Evolutionary conservation across 2,329 filamentous ascomycete species (phyloP).

Genomic region (Epichloe scottii): DNA sequence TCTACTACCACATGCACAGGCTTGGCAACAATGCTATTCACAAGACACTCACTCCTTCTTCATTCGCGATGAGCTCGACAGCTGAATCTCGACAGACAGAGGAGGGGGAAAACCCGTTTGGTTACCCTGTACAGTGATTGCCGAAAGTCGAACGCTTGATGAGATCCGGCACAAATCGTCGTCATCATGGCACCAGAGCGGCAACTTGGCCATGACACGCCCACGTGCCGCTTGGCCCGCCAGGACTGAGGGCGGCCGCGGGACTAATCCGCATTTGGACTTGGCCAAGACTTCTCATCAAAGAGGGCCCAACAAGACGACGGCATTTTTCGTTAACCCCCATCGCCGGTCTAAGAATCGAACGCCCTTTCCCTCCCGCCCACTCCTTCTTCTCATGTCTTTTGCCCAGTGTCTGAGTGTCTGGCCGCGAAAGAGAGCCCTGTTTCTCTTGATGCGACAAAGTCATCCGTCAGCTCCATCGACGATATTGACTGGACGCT

Average conservation of each 20-base stretch:
- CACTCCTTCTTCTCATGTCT: neutral
- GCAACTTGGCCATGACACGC: neutral
- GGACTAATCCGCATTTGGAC: constrained; percentile 3
- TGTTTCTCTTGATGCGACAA: neutral
- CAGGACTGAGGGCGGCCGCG: neutral
- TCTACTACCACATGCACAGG: too few relatives aligned
- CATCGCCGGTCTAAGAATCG: neutral
- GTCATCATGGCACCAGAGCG: neutral
- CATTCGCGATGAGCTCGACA: too few relatives aligned
- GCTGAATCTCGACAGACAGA: too few relatives aligned
- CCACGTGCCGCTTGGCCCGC: neutral
- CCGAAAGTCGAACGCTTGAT: too few relatives aligned
- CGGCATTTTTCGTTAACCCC: neutral
- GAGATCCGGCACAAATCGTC: too few relatives aligned
- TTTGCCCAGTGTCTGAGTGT: neutral
- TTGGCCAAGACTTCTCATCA: constrained; percentile 3
- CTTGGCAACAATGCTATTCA: too few relatives aligned
- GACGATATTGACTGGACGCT: neutral
- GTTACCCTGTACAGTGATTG: too few relatives aligned
- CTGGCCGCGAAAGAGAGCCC: neutral
- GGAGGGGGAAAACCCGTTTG: too few relatives aligned
- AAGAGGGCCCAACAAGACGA: neutral
- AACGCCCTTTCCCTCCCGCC: neutral
- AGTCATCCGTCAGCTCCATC: neutral
- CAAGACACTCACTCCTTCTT: too few relatives aligned